phyloP scores from a whole-genome alignment of 2,329 filamentous ascomycete species.

The Tolypocladium ophioglossoides region DNA sequence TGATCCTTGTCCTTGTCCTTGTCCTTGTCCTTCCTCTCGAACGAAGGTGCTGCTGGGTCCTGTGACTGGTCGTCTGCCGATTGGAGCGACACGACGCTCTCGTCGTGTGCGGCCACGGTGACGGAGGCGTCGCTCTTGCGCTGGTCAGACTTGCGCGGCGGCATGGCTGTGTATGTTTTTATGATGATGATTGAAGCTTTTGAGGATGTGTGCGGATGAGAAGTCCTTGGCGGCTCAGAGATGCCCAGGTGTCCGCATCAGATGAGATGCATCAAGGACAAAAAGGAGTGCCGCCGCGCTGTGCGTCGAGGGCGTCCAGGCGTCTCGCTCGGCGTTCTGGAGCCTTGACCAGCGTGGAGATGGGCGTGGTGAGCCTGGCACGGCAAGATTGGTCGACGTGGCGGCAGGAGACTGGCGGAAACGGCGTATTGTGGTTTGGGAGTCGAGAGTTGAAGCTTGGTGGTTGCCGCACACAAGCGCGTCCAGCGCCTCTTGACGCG shows the following conservation, averaged over 20 bases:
- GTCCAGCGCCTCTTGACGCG: background rate
- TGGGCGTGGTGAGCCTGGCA: background rate
- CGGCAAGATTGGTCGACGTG: background rate
- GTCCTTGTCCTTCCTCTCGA: slow-evolving; percentile 21
- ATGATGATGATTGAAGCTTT: slow-evolving; percentile 3
- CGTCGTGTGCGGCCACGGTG: slow-evolving; percentile 24
- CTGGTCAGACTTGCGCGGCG: slow-evolving; percentile 43
- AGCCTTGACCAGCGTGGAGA: background rate
- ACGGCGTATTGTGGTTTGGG: background rate
- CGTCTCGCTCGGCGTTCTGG: background rate
- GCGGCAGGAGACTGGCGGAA: background rate
- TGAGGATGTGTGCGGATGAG: background rate
- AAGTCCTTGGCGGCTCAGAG: background rate
- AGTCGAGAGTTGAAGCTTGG: background rate
- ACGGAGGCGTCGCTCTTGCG: slow-evolving; percentile 35
- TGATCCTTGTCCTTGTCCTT: slow-evolving; percentile 18
- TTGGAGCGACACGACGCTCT: slow-evolving; percentile 2
- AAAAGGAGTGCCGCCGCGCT: background rate
- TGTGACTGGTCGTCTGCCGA: slow-evolving; percentile 9
- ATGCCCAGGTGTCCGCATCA: background rate
- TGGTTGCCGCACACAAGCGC: background rate
- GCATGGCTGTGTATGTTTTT: slow-evolving; percentile 27
- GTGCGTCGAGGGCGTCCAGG: background rate
- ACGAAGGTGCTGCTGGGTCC: slow-evolving; percentile 11
- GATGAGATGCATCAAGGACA: background rate